Percentiles rank a stretch among this genome's conserved stretches.
These are phyloP conservation scores for Lophiostoma macrostomum DNA, from an alignment of 495 filamentous ascomycete species.

Conservation along the genomic window DNA sequence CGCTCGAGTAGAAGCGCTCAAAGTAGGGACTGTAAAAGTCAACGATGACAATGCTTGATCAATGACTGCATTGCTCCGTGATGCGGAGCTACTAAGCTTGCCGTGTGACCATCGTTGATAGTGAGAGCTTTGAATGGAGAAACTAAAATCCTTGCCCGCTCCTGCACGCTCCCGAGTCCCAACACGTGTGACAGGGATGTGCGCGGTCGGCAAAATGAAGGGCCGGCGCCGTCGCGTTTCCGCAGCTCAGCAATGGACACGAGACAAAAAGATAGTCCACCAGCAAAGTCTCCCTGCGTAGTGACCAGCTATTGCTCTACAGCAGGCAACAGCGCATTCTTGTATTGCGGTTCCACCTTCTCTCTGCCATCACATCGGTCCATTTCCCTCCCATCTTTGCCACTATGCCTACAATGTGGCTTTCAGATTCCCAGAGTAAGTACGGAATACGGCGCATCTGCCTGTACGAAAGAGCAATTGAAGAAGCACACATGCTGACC, in stretches of 20 bases:
- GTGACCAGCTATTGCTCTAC: constrained; percentile 3
- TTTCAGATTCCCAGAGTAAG: constrained; percentile 93
- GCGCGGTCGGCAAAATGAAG: not conserved
- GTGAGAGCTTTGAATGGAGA: too few species aligned
- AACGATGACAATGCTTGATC: too few species aligned
- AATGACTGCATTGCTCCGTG: too few species aligned
- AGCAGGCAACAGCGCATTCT: constrained; percentile 10
- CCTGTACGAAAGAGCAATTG: too few species aligned
- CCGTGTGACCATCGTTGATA: too few species aligned
- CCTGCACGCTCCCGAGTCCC: too few species aligned
- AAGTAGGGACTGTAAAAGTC: too few species aligned
- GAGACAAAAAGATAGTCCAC: constrained; percentile 15
- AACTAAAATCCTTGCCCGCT: too few species aligned
- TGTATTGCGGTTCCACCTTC: too few species aligned
- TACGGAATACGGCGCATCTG: constrained; percentile 17
- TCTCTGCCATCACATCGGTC: not conserved
- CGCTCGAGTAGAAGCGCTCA: not conserved
- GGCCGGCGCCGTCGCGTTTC: constrained; percentile 6
- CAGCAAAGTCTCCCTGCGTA: not conserved
- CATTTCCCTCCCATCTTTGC: constrained; percentile 1
- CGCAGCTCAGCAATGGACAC: constrained; percentile 18
- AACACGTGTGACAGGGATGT: not conserved
- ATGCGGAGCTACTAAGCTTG: too few species aligned
- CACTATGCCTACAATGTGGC: constrained; percentile 79
- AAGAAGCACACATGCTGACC: constrained; percentile 8